These are phyloP conservation scores for Flaveria ramosissima DNA, from an alignment of 129 eudicot genomes.

Conservation along the genomic window DNA sequence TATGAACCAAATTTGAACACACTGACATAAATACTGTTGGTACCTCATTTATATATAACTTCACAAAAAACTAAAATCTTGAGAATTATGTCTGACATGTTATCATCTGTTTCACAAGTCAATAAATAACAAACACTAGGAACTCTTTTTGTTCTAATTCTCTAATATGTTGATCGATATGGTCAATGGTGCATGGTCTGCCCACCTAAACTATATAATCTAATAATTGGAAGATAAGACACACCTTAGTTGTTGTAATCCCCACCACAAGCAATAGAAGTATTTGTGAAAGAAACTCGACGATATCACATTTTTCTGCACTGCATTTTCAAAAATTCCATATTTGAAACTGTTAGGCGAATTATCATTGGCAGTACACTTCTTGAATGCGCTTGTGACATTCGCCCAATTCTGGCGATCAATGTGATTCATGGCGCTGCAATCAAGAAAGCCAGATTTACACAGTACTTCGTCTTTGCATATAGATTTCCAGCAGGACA, in stretches of 20 bases:
- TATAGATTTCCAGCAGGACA: conserved; percentile 88
- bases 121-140: not conserved
- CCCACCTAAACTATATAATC: not conserved
- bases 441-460: conserved; percentile 60
- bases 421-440: conserved; percentile 42
- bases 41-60: not conserved
- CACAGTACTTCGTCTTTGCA: conserved; percentile 68
- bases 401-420: conserved; percentile 63
- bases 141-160: too few species aligned
- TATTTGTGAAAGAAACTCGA: conserved; percentile 69
- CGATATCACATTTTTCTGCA: conserved; percentile 71
- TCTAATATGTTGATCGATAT: too few species aligned
- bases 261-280: conserved; percentile 98
- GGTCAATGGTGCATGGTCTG: too few species aligned
- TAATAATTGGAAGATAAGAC: conserved; percentile 13
- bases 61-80: not conserved
- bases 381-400: conserved; percentile 53
- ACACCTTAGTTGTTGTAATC: conserved; percentile 88
- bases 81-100: not conserved
- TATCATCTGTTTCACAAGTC: not conserved
- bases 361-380: conserved; percentile 61
- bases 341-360: conserved; percentile 51
- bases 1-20: not conserved
- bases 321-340: conserved; percentile 81
- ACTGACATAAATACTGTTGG: not conserved